Evolutionary conservation across 2,329 filamentous ascomycete genomes (phyloP).

Genomic region (Trichoderma guizhouense): DNA sequence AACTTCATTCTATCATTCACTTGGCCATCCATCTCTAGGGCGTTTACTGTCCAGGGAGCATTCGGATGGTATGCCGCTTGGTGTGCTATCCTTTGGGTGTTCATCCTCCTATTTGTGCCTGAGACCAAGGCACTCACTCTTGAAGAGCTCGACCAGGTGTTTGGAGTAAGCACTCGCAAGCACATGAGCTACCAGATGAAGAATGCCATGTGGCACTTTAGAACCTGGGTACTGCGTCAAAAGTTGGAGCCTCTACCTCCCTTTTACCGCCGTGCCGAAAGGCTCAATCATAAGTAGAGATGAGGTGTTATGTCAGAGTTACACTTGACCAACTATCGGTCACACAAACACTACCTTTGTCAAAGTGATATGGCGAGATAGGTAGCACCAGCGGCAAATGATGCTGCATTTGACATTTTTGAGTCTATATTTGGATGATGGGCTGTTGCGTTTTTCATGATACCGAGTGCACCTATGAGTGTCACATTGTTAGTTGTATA

Average conservation of each 20-base stretch:
- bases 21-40: constrained; percentile 32
- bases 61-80: constrained; percentile 47
- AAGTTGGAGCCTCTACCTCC: constrained; percentile 20
- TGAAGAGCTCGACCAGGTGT: constrained; percentile 50
- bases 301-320: not conserved
- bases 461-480: not conserved
- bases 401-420: not conserved
- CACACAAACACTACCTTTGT: not conserved
- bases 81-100: constrained; percentile 43
- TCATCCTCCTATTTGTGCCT: constrained; percentile 49
- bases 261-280: constrained; percentile 14
- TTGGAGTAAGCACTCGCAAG: constrained; percentile 40
- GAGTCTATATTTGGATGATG: not conserved
- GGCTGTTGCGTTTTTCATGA: not conserved
- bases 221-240: constrained; percentile 16
- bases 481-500: not conserved
- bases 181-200: constrained; percentile 40
- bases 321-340: not conserved
- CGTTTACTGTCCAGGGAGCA: constrained; percentile 33
- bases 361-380: not conserved
- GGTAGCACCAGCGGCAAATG: not conserved
- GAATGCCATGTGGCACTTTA: constrained; percentile 20
- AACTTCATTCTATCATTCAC: constrained; percentile 32
- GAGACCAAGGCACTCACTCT: constrained; percentile 51
- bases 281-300: not conserved